Conservation (phyloP, 768 basidiomycete genomes). For the Leccinum disarticulatum region DNA sequence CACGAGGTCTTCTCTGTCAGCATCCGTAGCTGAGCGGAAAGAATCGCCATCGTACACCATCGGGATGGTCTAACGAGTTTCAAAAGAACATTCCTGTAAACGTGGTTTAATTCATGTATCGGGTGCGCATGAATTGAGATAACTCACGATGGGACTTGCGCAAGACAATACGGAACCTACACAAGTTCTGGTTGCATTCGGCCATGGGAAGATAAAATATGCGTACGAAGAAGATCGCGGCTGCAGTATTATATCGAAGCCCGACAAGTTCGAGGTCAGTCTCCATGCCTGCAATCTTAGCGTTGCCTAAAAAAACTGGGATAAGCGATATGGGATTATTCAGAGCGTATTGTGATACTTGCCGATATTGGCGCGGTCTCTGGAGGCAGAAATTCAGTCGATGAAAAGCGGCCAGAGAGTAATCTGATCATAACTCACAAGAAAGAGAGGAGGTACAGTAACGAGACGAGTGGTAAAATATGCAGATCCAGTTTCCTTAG, state of each 20-base stretch:
- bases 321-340: conserved; percentile 4
- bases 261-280: conserved; percentile 37
- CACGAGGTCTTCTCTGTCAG: conserved; percentile 15
- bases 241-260: conserved; percentile 37
- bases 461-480: background rate
- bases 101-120: background rate
- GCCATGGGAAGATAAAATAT: background rate
- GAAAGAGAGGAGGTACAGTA: background rate
- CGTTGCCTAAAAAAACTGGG: conserved; percentile 34
- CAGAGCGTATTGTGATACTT: conserved; percentile 10
- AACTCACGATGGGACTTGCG: conserved; percentile 41
- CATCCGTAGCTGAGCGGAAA: background rate
- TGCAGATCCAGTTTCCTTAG: background rate
- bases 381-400: conserved; percentile 10
- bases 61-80: conserved; percentile 34
- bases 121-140: background rate
- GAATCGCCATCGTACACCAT: conserved; percentile 27
- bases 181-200: background rate
- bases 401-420: background rate
- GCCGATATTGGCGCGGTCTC: conserved; percentile 48
- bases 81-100: conserved; percentile 36
- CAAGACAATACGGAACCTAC: conserved; percentile 37
- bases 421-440: background rate
- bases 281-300: conserved; percentile 46
- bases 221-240: conserved; percentile 40